A percentile compares a stretch with the other conserved stretches of the same genome.
Evolutionary conservation across 73 alveolate genomes (phyloP).

Genomic region (Tetrahymena malaccensis): DNA sequence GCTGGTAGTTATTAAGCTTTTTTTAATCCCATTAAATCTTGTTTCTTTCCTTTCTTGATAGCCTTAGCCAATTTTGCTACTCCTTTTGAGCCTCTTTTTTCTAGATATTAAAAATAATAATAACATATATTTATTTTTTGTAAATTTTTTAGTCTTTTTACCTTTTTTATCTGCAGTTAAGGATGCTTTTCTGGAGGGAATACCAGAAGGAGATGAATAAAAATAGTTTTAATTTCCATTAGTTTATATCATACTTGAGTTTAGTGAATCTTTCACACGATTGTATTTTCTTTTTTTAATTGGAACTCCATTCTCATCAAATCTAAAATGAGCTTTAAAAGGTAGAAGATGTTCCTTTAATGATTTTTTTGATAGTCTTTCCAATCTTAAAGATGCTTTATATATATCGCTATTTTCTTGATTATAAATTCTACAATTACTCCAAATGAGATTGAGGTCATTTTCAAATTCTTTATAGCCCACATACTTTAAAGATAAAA

Average conservation of each 20-base stretch:
- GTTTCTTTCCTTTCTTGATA: not conserved
- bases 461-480: not conserved
- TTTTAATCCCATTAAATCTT: not conserved
- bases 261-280: not conserved
- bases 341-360: not conserved
- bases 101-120: not conserved
- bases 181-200: not conserved
- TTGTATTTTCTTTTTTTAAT: not conserved
- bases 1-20: not conserved
- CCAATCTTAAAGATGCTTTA: not conserved
- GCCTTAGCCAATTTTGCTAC: not conserved
- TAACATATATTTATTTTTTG: not conserved
- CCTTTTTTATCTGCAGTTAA: not conserved
- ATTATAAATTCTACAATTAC: not conserved
- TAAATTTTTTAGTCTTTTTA: not conserved
- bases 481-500: not conserved
- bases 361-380: not conserved
- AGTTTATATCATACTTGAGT: not conserved
- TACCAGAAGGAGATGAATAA: not conserved
- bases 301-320: not conserved
- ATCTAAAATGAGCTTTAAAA: not conserved
- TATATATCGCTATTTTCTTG: not conserved
- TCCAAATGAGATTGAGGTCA: not conserved
- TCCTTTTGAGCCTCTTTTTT: not conserved
- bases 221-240: not conserved